Base-by-base conservation (phyloP, 2,329 filamentous ascomycete genomes). In the Scopulariopsis brevicaulis region DNA sequence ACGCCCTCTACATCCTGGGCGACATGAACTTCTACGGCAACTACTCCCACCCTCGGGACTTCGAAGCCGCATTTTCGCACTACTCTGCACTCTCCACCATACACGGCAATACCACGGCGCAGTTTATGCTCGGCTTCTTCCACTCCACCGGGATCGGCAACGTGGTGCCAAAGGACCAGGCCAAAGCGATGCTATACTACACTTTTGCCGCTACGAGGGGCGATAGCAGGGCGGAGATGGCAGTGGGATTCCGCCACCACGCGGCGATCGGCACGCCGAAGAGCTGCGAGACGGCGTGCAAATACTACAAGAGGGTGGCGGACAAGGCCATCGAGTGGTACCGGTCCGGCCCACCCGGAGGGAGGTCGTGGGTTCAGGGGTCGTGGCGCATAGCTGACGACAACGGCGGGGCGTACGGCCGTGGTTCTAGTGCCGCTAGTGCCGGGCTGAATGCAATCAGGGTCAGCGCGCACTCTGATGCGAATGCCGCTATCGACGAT, bases 1-100 rank as follows among this genome's bases (percentile, higher is more conserved):
- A 99, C 69, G 94, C 94, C 5, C 82, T 97, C 53, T 96, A 87
- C 67, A 77, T 96, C 18, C 79, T 99, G 25, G 94, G 90, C 20
- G 90, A 99, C 69, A 86, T 99, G 80, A 96, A 95, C 75, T 97
- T 97, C 72, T 91, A 94, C 66, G 94, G 94, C 68, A 96, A 97
- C 71, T 96, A 87, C 71, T 88, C 89, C 24, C 82, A 96, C 66
- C 92, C 93, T 1, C 81, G 86, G 62, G 85, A 96, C 68, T 90
- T 96, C 64, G 77, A 81, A 35, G 78, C 82, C 54, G 90, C 94
- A 0, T 96, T 96, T 68, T 77, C 81, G 63, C 82, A 90, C 74
- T 99, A 97, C 71, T 78, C 88, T 61, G 79, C 85, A 61, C 79
- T 99, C 57, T 90, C 93, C 2, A 78, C 80, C 20, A 70, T 86